These are phyloP conservation scores for Tolypocladium amazonense DNA, from an alignment of 2,329 filamentous ascomycete species.

Conservation along the genomic window DNA sequence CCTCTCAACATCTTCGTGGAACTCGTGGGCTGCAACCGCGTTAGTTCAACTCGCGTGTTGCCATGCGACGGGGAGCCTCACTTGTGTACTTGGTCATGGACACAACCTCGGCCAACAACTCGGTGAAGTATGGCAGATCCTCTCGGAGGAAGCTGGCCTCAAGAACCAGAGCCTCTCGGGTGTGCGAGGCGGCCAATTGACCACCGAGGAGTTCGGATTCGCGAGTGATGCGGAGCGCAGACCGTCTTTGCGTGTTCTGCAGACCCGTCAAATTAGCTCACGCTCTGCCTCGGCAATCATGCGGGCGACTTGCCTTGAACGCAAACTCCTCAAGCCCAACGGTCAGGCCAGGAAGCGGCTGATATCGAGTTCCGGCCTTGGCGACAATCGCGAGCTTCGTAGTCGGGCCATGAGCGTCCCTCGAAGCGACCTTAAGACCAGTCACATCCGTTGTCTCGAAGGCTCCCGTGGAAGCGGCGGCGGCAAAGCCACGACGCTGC, in stretches of 20 bases:
- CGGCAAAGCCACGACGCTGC: conserved; percentile 44
- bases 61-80: conserved; percentile 29
- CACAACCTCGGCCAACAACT: conserved; percentile 87
- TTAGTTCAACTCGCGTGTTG: conserved; percentile 4
- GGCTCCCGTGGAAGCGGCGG: conserved; percentile 58
- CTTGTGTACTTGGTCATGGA: conserved; percentile 77
- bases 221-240: conserved; percentile 83
- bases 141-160: conserved; percentile 91
- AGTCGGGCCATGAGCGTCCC: conserved; percentile 80
- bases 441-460: conserved; percentile 80
- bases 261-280: conserved; percentile 35
- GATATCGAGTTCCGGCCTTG: conserved; percentile 89
- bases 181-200: conserved; percentile 78
- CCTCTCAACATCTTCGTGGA: conserved; percentile 75
- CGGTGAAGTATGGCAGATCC: conserved; percentile 94
- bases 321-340: conserved; percentile 90
- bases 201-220: conserved; percentile 93
- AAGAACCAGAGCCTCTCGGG: conserved; percentile 84
- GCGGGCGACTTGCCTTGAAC: conserved; percentile 64
- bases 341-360: conserved; percentile 80
- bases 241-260: conserved; percentile 78
- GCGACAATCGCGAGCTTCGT: conserved; percentile 85
- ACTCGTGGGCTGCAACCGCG: conserved; percentile 61
- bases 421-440: conserved; percentile 86
- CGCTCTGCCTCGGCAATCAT: conserved; percentile 6